Conservation (phyloP, 345 rosid species). For the Clarkia xantiana region DNA sequence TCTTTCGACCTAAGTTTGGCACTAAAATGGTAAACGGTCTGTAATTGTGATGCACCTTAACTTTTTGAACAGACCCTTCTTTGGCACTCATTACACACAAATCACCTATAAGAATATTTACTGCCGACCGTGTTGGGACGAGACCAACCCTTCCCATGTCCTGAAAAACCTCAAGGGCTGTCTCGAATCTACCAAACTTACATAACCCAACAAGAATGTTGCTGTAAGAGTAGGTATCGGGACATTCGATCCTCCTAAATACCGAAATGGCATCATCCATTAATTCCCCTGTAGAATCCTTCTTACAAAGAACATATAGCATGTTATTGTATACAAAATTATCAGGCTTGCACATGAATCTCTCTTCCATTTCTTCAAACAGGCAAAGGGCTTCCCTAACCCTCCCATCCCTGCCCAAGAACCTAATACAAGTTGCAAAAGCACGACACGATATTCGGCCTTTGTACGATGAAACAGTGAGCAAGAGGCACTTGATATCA, state of each 20-base stretch:
- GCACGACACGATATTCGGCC: slow-evolving; percentile 15
- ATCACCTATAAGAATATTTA: slow-evolving; percentile 18
- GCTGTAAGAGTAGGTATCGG: slow-evolving; percentile 22
- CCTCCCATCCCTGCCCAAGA: slow-evolving; percentile 23
- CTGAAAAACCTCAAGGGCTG: slow-evolving; percentile 14
- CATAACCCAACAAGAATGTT: slow-evolving; percentile 23
- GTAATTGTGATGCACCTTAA: slow-evolving; percentile 10
- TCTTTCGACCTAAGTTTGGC: slow-evolving; percentile 11
- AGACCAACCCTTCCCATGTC: slow-evolving; percentile 15
- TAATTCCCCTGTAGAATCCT: slow-evolving; percentile 14
- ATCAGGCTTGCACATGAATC: slow-evolving; percentile 21
- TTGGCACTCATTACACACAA: slow-evolving; percentile 13
- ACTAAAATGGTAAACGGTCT: slow-evolving; percentile 17
- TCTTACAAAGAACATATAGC: slow-evolving; percentile 29
- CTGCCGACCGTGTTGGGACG: slow-evolving; percentile 20
- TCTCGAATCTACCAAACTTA: slow-evolving; percentile 17
- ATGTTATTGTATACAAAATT: slow-evolving; percentile 22
- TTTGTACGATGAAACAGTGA: slow-evolving; percentile 10
- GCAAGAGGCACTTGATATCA: slow-evolving; percentile 18
- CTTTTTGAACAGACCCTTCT: slow-evolving; percentile 13
- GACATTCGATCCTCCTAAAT: slow-evolving; percentile 17
- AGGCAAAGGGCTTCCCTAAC: slow-evolving; percentile 19
- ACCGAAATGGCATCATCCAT: slow-evolving; percentile 18
- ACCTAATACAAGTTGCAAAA: slow-evolving; percentile 20
- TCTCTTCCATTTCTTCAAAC: slow-evolving; percentile 21